Percentiles rank a stretch among this genome's conserved stretches.
phyloP scores from a whole-genome alignment of 2,329 filamentous ascomycete genomes.

The Lasiodiplodia hormozganensis region DNA sequence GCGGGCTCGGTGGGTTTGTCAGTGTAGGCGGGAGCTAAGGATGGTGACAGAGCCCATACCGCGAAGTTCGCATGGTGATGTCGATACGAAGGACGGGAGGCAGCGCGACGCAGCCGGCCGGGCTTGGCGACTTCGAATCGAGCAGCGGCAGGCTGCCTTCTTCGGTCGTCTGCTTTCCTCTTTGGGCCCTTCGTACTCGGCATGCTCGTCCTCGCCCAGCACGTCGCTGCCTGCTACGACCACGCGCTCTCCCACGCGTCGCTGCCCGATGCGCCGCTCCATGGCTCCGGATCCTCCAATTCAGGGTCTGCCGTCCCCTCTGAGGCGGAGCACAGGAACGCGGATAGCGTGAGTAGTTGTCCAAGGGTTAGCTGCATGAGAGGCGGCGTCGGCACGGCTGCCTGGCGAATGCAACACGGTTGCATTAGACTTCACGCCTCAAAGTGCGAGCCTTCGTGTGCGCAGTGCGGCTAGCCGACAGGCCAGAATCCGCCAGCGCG shows the following conservation, averaged over 20 bases:
- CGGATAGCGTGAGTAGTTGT: background rate
- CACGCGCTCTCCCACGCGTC: too few relatives aligned
- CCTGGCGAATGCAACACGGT: background rate
- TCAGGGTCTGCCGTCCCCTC: background rate
- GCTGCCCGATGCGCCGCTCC: background rate
- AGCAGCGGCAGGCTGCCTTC: background rate
- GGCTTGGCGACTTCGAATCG: background rate
- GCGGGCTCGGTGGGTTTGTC: too few relatives aligned
- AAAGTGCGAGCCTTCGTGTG: constrained; percentile 1
- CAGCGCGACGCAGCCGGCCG: background rate
- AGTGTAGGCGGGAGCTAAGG: background rate
- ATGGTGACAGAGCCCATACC: background rate
- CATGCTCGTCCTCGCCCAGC: background rate
- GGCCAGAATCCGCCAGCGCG: background rate
- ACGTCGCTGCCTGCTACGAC: too few relatives aligned
- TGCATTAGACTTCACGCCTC: constrained; percentile 14
- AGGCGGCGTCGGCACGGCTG: constrained; percentile 5
- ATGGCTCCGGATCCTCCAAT: background rate
- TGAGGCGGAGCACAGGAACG: background rate
- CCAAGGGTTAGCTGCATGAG: background rate
- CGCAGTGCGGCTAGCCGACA: background rate
- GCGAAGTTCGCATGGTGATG: constrained; percentile 8
- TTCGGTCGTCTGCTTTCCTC: constrained; percentile 1
- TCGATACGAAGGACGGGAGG: background rate
- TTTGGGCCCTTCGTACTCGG: background rate